Conservation (phyloP, 148 eudicot species). For the Amaranthus cruentus region DNA sequence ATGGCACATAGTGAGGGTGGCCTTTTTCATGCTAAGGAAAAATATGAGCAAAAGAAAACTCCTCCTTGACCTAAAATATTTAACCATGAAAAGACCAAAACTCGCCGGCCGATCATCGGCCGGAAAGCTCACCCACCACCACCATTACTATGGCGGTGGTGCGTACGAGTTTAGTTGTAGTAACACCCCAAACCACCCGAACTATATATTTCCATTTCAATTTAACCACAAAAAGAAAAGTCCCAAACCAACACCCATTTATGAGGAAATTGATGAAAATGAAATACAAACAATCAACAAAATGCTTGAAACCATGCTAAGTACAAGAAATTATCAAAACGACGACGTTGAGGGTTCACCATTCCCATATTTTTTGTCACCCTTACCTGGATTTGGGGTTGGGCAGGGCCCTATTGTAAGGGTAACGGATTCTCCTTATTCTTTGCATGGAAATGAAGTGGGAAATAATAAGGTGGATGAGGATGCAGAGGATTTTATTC, state of each 20-base stretch:
- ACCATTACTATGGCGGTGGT: conserved; percentile 9
- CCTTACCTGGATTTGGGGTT: conserved; percentile 48
- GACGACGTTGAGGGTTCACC: conserved; percentile 15
- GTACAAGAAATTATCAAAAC: neutral
- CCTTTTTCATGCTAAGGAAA: conserved; percentile 53
- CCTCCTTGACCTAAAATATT: conserved; percentile 44
- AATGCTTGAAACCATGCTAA: conserved; percentile 41
- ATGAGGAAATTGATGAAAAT: conserved; percentile 5
- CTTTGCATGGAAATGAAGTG: conserved; percentile 29
- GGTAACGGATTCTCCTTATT: conserved; percentile 78
- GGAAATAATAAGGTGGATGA: conserved; percentile 51
- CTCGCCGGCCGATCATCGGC: conserved; percentile 44
- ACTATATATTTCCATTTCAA: neutral
- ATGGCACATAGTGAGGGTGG: conserved; percentile 45
- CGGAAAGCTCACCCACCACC: conserved; percentile 30
- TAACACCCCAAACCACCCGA: conserved; percentile 46
- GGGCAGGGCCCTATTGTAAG: conserved; percentile 57
- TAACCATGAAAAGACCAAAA: conserved; percentile 57
- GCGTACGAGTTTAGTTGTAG: conserved; percentile 93
- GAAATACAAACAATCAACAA: conserved; percentile 26
- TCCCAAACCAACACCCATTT: neutral
- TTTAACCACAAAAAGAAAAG: conserved; percentile 9
- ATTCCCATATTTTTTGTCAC: conserved; percentile 22
- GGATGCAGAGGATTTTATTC: conserved; percentile 70
- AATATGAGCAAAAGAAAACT: conserved; percentile 54